Evolutionary conservation across 768 basidiomycete genomes (phyloP), one percentile per base, ranked within the genome.

Genomic region (Agaricus subrufescens): DNA sequence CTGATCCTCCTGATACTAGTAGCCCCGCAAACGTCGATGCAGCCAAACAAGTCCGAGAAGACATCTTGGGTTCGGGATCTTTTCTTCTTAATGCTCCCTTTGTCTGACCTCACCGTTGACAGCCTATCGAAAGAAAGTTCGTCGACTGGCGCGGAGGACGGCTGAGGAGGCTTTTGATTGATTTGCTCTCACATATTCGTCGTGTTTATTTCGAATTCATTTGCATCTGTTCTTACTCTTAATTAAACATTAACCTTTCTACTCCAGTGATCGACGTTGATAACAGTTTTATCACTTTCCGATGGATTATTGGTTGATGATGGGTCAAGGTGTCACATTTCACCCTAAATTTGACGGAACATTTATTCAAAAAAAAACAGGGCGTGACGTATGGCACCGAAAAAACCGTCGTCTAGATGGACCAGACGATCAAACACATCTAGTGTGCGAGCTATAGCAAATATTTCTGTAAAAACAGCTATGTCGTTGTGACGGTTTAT

Each of bases 1-100:
- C 92, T 54, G 91, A 98, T 66, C 84, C 78, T 38, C 95, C 95
- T 19, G 94, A 94, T 71, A 78, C 87, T 58, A 92, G 94, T 71
- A 95, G 94, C 60, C 95, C 95, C 3, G 95, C 95, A 4, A 98
- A 98, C 62, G 89, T 98, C 12, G 94, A 98, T 65, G 95, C 97
- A 0, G 96, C 97, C 23, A 92, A 92, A 66, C 86, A 94, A 67
- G 80, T 91, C 37, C 81, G 90, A 61, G 83, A 76, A 27, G 81
- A 90, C 64, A 68, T 78, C 19, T 71, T 76, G 49, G 75, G 89
- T 89, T 65, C 26, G 81, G 68, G 1, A 40, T 9, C 11, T 26
- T 56, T 49, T 25, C 26, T 4, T 46, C 8, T 52, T 23, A 3
- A 34, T 47, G 54, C 45, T 48, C 39, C 39, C 49, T 42, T 54